Conservation (phyloP, 345 rosid species). For the Triadica sebifera region DNA sequence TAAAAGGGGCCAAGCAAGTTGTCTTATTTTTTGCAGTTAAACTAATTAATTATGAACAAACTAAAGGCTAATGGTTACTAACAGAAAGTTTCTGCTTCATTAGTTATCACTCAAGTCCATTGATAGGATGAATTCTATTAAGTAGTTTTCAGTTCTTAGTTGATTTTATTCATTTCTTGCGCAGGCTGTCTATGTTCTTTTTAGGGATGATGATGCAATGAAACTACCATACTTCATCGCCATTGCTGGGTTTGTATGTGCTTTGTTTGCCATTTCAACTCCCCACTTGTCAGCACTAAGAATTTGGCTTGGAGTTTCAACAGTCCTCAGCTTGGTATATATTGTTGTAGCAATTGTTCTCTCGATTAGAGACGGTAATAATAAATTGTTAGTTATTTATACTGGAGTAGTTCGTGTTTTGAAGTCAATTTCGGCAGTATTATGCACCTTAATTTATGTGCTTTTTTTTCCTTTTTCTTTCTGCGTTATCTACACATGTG, state of each 20-base stretch:
- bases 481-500: no score
- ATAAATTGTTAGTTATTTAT: neutral
- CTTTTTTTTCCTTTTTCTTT: neutral
- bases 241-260: slow-evolving; percentile 51
- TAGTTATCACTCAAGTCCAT: neutral
- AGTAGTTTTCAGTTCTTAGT: slow-evolving; percentile 6
- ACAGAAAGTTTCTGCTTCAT: neutral
- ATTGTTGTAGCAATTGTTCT: slow-evolving; percentile 55
- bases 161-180: slow-evolving; percentile 8
- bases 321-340: slow-evolving; percentile 62
- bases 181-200: slow-evolving; percentile 63
- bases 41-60: neutral
- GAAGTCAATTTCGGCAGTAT: neutral
- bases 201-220: slow-evolving; percentile 39
- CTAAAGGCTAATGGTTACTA: neutral
- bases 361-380: slow-evolving; percentile 66
- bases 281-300: slow-evolving; percentile 88
- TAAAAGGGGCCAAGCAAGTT: neutral
- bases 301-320: slow-evolving; percentile 78
- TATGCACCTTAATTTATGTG: neutral
- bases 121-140: neutral
- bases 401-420: neutral
- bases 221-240: slow-evolving; percentile 60
- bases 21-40: neutral
- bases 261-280: slow-evolving; percentile 72